Evolutionary conservation across 805 yeast genomes (phyloP).

Genomic region (Sporopachydermia quercuum): DNA sequence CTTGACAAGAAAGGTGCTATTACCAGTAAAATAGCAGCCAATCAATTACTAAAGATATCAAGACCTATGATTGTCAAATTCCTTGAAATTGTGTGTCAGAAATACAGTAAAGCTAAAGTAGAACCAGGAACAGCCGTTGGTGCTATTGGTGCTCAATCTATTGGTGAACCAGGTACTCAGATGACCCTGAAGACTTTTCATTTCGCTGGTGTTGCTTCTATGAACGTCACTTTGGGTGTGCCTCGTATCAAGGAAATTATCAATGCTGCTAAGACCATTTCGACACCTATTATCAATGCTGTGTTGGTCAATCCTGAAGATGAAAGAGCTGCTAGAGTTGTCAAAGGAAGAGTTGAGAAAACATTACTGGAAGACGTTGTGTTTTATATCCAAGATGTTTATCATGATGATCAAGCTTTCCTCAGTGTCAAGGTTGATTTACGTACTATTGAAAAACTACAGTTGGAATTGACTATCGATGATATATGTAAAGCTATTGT

Average conservation of each 20-base stretch:
- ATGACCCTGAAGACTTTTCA: conserved; percentile 96
- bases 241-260: conserved; percentile 98
- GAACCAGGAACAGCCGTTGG: conserved; percentile 99
- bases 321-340: conserved; percentile 97
- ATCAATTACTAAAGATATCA: conserved; percentile 57
- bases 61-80: conserved; percentile 45
- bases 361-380: conserved; percentile 79
- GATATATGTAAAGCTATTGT: conserved; percentile 75
- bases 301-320: conserved; percentile 84
- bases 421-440: conserved; percentile 72
- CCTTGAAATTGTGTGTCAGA: conserved; percentile 59
- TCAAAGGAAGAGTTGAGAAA: conserved; percentile 93
- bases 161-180: conserved; percentile 99
- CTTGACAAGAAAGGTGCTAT: conserved; percentile 14
- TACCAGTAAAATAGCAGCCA: conserved; percentile 32
- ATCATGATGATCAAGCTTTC: conserved; percentile 62
- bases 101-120: conserved; percentile 79
- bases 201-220: conserved; percentile 98
- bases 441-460: conserved; percentile 74
- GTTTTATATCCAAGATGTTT: conserved; percentile 85
- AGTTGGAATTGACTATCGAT: conserved; percentile 74
- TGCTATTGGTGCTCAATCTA: conserved; percentile 97
- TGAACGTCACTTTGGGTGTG: conserved; percentile 97
- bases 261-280: conserved; percentile 87
- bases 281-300: conserved; percentile 94